phyloP scores from a whole-genome alignment of 164 flowering plant species.

The Warburgia ugandensis region DNA sequence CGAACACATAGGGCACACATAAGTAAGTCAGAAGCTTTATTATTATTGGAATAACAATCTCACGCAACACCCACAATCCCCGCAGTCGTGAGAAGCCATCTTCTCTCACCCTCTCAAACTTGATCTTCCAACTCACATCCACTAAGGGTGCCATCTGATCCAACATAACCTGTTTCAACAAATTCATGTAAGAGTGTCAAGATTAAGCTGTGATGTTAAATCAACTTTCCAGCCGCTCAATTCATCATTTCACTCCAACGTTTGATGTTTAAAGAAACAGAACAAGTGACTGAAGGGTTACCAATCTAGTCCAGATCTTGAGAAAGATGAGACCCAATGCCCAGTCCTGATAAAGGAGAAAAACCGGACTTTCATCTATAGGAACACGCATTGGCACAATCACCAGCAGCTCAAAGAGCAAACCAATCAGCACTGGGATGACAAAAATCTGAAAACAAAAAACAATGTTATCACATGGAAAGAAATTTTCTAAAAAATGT shows the following conservation, averaged over 20 bases:
- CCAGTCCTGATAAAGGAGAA: conserved; percentile 98
- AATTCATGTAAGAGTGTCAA: background rate
- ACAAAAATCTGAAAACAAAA: conserved; percentile 61
- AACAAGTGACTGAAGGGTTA: conserved; percentile 13
- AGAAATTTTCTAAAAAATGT: too few relatives aligned
- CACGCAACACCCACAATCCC: conserved; percentile 85
- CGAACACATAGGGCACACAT: conserved; percentile 90
- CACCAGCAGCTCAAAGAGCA: conserved; percentile 91
- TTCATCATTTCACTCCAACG: background rate
- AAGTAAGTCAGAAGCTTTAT: conserved; percentile 89
- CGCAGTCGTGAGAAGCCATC: conserved; percentile 89
- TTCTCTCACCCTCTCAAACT: conserved; percentile 91
- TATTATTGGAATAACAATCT: conserved; percentile 79
- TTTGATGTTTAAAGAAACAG: background rate
- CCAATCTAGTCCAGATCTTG: conserved; percentile 97
- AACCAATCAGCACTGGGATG: conserved; percentile 88
- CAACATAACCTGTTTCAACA: conserved; percentile 72
- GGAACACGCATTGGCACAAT: conserved; percentile 98
- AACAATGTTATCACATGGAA: too few relatives aligned
- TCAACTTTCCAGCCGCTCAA: background rate
- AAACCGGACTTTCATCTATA: conserved; percentile 96
- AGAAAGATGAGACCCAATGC: conserved; percentile 93
- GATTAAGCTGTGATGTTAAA: background rate
- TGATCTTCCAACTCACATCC: conserved; percentile 87
- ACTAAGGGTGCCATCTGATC: conserved; percentile 92